These are phyloP conservation scores for Yamadazyma nakazawae DNA, from an alignment of 805 yeast species.

Conservation along the genomic window DNA sequence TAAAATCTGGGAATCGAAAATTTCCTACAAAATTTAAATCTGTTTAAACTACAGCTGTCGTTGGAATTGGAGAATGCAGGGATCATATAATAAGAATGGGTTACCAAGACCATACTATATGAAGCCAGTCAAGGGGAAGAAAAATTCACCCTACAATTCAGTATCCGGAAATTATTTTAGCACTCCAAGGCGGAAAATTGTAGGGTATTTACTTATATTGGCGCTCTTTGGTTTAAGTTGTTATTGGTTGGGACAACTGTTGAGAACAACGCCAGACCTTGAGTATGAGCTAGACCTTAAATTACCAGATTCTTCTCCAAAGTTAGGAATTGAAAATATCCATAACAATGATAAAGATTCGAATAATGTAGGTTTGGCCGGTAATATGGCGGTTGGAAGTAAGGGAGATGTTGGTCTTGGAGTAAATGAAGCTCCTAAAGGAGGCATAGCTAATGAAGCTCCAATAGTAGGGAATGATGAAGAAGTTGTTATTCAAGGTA, in stretches of 20 bases:
- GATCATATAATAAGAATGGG: constrained; percentile 39
- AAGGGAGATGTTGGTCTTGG: constrained; percentile 40
- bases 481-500: constrained; percentile 18
- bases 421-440: constrained; percentile 43
- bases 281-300: constrained; percentile 22
- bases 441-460: constrained; percentile 46
- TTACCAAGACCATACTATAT: constrained; percentile 46
- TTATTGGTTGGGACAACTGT: constrained; percentile 35
- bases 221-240: constrained; percentile 32
- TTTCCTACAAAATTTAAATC: not conserved
- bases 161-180: constrained; percentile 30
- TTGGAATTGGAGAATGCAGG: constrained; percentile 31
- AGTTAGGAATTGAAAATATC: constrained; percentile 16
- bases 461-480: constrained; percentile 42
- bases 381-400: constrained; percentile 35
- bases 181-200: constrained; percentile 34
- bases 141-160: constrained; percentile 33
- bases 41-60: not conserved
- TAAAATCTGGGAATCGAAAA: not conserved
- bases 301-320: constrained; percentile 1
- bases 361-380: constrained; percentile 35
- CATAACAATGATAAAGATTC: constrained; percentile 32
- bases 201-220: constrained; percentile 38
- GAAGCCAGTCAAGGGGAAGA: constrained; percentile 37
- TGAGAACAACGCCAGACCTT: constrained; percentile 26